Evolutionary conservation across 2,329 filamentous ascomycete genomes (phyloP), one percentile per base, ranked within the genome.

Genomic region (Fonsecaea pedrosoi): DNA sequence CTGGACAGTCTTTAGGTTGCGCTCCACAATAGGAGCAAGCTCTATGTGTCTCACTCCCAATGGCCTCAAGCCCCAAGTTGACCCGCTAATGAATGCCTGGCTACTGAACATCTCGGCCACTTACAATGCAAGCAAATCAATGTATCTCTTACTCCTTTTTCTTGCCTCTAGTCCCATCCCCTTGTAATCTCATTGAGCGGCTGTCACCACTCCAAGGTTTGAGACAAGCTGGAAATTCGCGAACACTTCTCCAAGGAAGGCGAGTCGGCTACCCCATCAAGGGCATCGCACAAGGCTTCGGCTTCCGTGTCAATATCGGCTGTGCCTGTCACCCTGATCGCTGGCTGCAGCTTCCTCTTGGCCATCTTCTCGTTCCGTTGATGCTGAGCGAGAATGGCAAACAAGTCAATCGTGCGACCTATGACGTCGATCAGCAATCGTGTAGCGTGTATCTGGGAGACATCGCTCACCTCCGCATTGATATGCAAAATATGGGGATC

Each of bases 381-480:
- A 25, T 70, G 70, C 37, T 70, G 70, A 37, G 64, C 61, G 50
- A 71, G 64, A 34, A 71, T 70, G 1, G 70, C 70, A 32, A 68
- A 70, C 10, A 71, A 61, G 30, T 70, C 70, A 38, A 71, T 71
- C 12, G 68, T 66, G 7, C 70, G 68, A 18, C 70, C 70, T 70
- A 25, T 35, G 12, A 7, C 25, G 30, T 37, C 45, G 21, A 48
- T 50, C 45, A 50, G 45, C 21, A 30, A 25, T 4, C 12, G 45
- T 7, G 8, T 8, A 18, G n/a, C n/a, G 3, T 48, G 42, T 21
- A 5, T 18, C 10, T 15, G 42, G 42, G 37, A 56, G n/a, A 9
- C n/a, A 34, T 12, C 13, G 62, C 65, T 65, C 62, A 69, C 70
- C 70, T 66, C 70, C 68, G 59, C 68, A 71, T 62, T 67, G 56